Evolutionary conservation across 805 yeast species (phyloP), one percentile per base, ranked within the genome.

Genomic region (Komagataella pastoris): DNA sequence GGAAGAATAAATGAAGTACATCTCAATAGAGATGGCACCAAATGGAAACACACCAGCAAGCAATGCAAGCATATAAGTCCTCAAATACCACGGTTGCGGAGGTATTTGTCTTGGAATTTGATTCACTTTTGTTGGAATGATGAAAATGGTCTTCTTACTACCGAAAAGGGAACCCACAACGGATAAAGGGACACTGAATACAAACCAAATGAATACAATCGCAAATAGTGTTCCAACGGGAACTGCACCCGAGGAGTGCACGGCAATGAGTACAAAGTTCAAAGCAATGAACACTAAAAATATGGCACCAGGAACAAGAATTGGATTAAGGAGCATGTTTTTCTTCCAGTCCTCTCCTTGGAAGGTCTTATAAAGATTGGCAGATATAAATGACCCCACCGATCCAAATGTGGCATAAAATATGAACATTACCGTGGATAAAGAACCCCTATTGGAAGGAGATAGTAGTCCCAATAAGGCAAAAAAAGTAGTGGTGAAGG

Each of bases 41-140:
- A 91, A 89, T 61, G 98, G 97, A 76, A 91, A 83, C 54, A 91
- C 77, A 54, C 98, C 98, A 1, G 95, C 85, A 55, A 87, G 74
- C 46, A 87, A 63, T 60, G 89, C 71, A 51, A 84, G 76, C 21
- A 88, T 83, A 17, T 76, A 55, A 3, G 87, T 78, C 61, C 77
- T 79, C 60, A 88, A 74, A 62, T 85, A 88, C 79, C 87, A 79
- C 47, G 95, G 95, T 68, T 89, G 97, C 17, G 76, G 75, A 46
- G 99, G 99, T 54, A 93, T 86, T 70, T 93, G 97, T 68, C 99
- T 81, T 55, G 97, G 95, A 58, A 93, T 91, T 70, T 91, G 97
- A 67, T 89, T 91, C 17, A 95, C 89, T 61, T 88, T 82, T 36
- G 89, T 95, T 10, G 98, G 97, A 17, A 62, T 54, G 19, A 57